Percentiles rank a stretch among this genome's conserved stretches.
Conservation (phyloP, 73 alveolate species). For the Paramecium biaurelia region DNA sequence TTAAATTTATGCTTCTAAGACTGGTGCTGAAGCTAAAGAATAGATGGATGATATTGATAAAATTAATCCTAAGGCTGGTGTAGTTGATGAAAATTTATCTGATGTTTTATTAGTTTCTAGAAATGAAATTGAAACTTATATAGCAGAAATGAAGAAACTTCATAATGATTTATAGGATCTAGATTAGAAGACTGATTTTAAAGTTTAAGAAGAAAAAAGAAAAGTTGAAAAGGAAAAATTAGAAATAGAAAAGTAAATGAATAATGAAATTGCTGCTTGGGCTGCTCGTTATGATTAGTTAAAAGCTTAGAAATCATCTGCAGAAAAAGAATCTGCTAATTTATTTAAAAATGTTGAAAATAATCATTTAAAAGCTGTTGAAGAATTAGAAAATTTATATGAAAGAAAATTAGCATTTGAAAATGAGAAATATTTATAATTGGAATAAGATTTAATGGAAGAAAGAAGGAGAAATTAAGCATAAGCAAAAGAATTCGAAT, state of each 20-base stretch:
- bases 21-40: conserved; percentile 62
- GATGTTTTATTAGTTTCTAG: conserved; percentile 83
- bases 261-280: conserved; percentile 66
- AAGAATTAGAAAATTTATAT: conserved; percentile 79
- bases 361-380: conserved; percentile 80
- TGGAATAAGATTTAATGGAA: conserved; percentile 84
- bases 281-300: conserved; percentile 80
- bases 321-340: conserved; percentile 78
- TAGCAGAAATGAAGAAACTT: conserved; percentile 69
- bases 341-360: conserved; percentile 81
- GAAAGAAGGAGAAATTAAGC: conserved; percentile 76
- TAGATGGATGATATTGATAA: conserved; percentile 64
- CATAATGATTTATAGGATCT: conserved; percentile 74
- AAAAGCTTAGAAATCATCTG: conserved; percentile 67
- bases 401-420: conserved; percentile 85
- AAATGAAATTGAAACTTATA: conserved; percentile 78
- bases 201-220: conserved; percentile 64
- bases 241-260: conserved; percentile 73
- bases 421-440: conserved; percentile 72
- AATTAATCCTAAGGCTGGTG: conserved; percentile 67
- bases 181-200: conserved; percentile 75
- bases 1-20: conserved; percentile 43
- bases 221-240: conserved; percentile 63
- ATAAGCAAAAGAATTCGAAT: conserved; percentile 69
- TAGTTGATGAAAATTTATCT: conserved; percentile 85